phyloP scores from a whole-genome alignment of 2,329 filamentous ascomycete species.

The Talaromyces piceae region DNA sequence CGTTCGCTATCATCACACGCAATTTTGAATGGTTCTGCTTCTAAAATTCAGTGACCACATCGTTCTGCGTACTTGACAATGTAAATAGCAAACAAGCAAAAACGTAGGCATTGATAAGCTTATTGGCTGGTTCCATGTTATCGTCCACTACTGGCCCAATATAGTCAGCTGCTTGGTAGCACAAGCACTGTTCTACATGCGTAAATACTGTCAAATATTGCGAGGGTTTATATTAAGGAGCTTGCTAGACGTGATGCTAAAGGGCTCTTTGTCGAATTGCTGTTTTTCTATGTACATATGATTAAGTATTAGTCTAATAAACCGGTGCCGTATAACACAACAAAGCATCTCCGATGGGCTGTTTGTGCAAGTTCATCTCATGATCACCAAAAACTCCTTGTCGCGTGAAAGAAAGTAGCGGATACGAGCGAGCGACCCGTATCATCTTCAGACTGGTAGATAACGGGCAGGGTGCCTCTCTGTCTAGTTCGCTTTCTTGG shows the following conservation, averaged over 20 bases:
- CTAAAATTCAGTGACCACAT: no score
- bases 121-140: no score
- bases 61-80: no score
- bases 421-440: neutral
- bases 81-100: no score
- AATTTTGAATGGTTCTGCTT: no score
- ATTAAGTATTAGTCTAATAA: neutral
- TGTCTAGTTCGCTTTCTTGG: slow-evolving; percentile 9
- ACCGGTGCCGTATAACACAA: neutral
- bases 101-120: no score
- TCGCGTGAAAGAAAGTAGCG: neutral
- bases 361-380: neutral
- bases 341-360: neutral
- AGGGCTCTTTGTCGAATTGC: neutral
- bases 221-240: neutral
- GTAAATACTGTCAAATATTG: no score
- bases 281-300: neutral
- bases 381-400: neutral
- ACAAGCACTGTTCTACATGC: neutral
- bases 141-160: no score
- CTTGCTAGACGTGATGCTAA: neutral
- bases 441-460: no score
- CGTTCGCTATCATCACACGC: no score
- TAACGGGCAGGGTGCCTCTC: neutral
- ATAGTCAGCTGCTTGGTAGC: neutral